These are phyloP conservation scores for Dioscorea zingiberensis DNA, from an alignment of 106 monocot species.

Conservation along the genomic window DNA sequence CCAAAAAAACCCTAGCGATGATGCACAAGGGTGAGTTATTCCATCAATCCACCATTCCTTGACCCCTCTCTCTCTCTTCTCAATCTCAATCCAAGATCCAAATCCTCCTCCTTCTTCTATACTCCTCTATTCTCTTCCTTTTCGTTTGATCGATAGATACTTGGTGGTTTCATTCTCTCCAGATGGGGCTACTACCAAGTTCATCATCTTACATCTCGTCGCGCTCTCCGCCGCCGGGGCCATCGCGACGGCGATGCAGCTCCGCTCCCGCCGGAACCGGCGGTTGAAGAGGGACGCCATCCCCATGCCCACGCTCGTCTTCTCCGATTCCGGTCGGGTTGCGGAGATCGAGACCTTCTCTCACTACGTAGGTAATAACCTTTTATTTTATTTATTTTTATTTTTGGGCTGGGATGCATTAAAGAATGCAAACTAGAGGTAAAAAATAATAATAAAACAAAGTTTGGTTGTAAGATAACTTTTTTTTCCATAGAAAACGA, in stretches of 20 bases:
- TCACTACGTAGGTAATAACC: constrained; percentile 52
- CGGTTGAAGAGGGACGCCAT: not conserved
- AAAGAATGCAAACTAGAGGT: too few species aligned
- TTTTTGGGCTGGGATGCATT: too few species aligned
- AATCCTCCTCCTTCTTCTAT: not conserved
- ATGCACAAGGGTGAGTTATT: too few species aligned
- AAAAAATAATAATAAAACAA: too few species aligned
- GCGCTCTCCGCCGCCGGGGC: constrained; percentile 16
- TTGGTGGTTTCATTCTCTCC: not conserved
- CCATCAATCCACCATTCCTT: too few species aligned
- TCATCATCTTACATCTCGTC: constrained; percentile 16
- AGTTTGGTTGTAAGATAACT: too few species aligned
- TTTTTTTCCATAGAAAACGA: too few species aligned
- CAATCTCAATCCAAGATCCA: too few species aligned
- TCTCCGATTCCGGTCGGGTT: constrained; percentile 37
- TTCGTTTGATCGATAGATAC: not conserved
- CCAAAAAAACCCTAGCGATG: too few species aligned
- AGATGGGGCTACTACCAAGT: constrained; percentile 21
- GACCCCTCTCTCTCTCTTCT: too few species aligned
- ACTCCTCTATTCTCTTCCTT: not conserved
- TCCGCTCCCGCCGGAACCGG: not conserved
- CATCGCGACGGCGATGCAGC: constrained; percentile 4
- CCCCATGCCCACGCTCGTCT: constrained; percentile 23
- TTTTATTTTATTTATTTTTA: not conserved
- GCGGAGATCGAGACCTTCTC: constrained; percentile 62